Conservation (phyloP, 2,329 filamentous ascomycete species). For the Trichoderma afroharzianum region DNA sequence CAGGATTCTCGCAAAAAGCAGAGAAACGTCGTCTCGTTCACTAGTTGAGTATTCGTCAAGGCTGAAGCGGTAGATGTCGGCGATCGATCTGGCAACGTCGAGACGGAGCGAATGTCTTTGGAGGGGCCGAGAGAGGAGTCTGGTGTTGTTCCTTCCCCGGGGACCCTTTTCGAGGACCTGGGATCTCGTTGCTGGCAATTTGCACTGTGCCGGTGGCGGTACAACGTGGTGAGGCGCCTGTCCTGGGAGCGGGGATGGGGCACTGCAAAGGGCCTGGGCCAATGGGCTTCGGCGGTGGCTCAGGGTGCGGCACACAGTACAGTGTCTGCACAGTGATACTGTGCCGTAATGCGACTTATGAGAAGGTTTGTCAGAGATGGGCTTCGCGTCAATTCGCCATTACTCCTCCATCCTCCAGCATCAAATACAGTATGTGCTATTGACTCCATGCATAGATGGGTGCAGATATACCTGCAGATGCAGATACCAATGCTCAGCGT, state of each 20-base stretch:
- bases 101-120: not conserved
- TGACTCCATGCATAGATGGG: not conserved
- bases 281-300: not conserved
- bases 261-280: not conserved
- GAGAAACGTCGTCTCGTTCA: not conserved
- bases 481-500: not conserved
- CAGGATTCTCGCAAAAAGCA: not conserved
- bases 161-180: not conserved
- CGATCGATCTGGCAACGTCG: not conserved
- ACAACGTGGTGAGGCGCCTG: not conserved
- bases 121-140: not conserved
- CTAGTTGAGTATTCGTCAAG: not conserved
- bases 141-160: not conserved
- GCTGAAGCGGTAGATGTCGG: not conserved
- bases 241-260: not conserved
- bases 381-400: not conserved
- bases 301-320: not conserved
- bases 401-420: not conserved
- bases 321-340: not conserved
- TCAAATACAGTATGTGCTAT: not conserved
- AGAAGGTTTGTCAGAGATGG: no score
- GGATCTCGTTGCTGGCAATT: not conserved
- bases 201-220: slow-evolving; percentile 1
- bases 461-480: not conserved
- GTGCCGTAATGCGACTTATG: not conserved